A percentile compares a stretch with the other conserved stretches of the same genome.
These are phyloP conservation scores for Helotiales sp. DNA, from an alignment of 2,329 filamentous ascomycete genomes.

Conservation along the genomic window DNA sequence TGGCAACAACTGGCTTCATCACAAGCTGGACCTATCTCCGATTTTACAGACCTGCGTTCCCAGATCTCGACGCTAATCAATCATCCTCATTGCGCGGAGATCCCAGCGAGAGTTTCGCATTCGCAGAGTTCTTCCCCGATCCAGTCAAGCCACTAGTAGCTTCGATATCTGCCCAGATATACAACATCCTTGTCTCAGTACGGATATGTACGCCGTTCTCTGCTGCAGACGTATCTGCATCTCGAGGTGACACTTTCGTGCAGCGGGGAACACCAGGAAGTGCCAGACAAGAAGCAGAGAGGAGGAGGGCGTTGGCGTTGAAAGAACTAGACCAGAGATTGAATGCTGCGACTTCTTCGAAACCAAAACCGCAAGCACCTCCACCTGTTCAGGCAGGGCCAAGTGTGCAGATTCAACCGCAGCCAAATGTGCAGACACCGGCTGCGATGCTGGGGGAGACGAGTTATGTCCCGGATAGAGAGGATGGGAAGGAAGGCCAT, in stretches of 20 bases:
- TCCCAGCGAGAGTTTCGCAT: slow-evolving; percentile 93
- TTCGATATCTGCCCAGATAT: slow-evolving; percentile 75
- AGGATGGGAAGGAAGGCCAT: slow-evolving; percentile 41
- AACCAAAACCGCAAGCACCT: slow-evolving; percentile 47
- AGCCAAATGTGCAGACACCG: slow-evolving; percentile 58
- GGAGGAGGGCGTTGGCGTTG: slow-evolving; percentile 84
- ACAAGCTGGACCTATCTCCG: slow-evolving; percentile 94
- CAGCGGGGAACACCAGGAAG: slow-evolving; percentile 64
- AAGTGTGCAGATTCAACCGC: slow-evolving; percentile 62
- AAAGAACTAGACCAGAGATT: slow-evolving; percentile 91
- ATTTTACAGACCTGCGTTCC: slow-evolving; percentile 84
- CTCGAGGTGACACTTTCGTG: slow-evolving; percentile 67
- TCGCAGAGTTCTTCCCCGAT: slow-evolving; percentile 93
- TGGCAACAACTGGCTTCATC: slow-evolving; percentile 81
- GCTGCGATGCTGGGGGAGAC: slow-evolving; percentile 70
- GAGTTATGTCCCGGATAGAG: slow-evolving; percentile 70
- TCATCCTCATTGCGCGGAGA: slow-evolving; percentile 76
- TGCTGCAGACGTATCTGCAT: slow-evolving; percentile 75
- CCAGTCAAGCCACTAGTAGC: slow-evolving; percentile 79
- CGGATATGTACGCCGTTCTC: slow-evolving; percentile 86
- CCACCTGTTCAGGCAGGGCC: slow-evolving; percentile 54
- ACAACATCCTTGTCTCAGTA: slow-evolving; percentile 74
- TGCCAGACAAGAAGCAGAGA: slow-evolving; percentile 88
- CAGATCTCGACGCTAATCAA: slow-evolving; percentile 68
- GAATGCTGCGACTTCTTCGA: slow-evolving; percentile 72